A percentile compares a stretch with the other conserved stretches of the same genome.
Evolutionary conservation across 345 rosid genomes (phyloP).

Genomic region (Boechera divaricarpa): DNA sequence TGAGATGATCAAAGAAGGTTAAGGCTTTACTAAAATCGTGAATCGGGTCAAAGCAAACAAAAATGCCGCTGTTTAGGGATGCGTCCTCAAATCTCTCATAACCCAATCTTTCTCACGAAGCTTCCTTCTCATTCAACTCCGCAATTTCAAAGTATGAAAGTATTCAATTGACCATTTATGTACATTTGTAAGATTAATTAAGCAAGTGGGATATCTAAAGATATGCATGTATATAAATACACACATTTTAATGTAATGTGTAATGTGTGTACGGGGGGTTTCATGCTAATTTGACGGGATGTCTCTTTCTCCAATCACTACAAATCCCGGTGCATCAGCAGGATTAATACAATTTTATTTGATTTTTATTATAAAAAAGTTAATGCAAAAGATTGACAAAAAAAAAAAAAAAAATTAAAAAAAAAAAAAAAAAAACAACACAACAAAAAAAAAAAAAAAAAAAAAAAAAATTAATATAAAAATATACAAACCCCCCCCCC

Average conservation of each 20-base stretch:
- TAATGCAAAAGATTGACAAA: background rate
- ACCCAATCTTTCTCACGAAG: conserved; percentile 30
- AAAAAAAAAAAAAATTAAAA: too few relatives aligned
- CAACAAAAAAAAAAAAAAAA: too few relatives aligned
- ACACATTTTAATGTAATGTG: conserved; percentile 17
- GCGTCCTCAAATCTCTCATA: conserved; percentile 27
- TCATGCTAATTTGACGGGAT: conserved; percentile 38
- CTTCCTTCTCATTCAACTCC: conserved; percentile 32
- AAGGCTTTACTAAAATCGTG: conserved; percentile 8
- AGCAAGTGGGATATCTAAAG: conserved; percentile 26
- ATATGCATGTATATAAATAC: conserved; percentile 7
- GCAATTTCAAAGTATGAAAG: conserved; percentile 10
- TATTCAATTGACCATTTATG: conserved; percentile 34
- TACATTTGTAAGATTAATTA: conserved; percentile 20
- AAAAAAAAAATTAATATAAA: too few relatives aligned
- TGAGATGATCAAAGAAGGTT: conserved; percentile 22
- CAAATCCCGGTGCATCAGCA: conserved; percentile 53
- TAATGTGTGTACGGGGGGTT: conserved; percentile 13
- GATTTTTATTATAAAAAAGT: background rate
- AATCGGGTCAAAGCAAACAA: conserved; percentile 32
- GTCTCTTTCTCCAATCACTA: conserved; percentile 36
- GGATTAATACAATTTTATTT: conserved; percentile 4
- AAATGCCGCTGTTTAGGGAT: conserved; percentile 11
- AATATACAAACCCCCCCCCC: too few relatives aligned
- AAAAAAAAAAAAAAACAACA: too few relatives aligned